Evolutionary conservation across 352 stramenopile genomes (phyloP), one percentile per base, ranked within the genome.

Genomic region (Globisporangium sylvaticum): DNA sequence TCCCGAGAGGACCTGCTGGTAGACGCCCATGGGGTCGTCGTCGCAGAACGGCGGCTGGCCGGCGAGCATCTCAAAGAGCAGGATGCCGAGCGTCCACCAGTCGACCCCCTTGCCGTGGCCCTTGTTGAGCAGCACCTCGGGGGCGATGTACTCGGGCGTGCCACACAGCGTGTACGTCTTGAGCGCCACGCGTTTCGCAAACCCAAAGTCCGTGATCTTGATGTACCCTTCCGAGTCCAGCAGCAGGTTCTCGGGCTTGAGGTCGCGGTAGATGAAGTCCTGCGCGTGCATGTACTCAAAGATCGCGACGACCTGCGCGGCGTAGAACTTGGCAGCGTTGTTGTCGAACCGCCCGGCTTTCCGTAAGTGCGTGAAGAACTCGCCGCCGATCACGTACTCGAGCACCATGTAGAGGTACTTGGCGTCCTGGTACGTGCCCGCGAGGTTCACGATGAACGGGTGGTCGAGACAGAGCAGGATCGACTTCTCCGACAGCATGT

Each of bases 21-120:
- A 98, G 65, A 98, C 98, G 44, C 90, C 89, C 89, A 98, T 98
- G 18, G 95, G 94, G 71, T 98, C 96, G 62, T 98, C 91, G 78
- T 98, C 95, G 66, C 96, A 96, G 74, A 98, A 99, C 12, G 96
- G 96, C 22, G 96, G 96, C 76, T 98, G 94, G 12, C 96, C 96
- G 25, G 94, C 93, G 5, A 99, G 88, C 96, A 99, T 99, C 83
- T 99, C 96, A 70, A 97, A 99, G n/a, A 98, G 88, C 59, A 99
- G 78, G 59, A 98, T 98, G 52, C 96, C 96, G 48, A 99, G 76
- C 18, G 96, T 98, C 96, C 96, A 99, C 93, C 93, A 98, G 72
- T 98, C 95, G 14, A 98, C 93, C 22, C 92, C 95, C 53, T 95
- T 95, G 73, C 87, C 87, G 72, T 96, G 88, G 24, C 88, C 88